Evolutionary conservation across 352 stramenopile species (phyloP), one percentile per base, ranked within the genome.

Genomic region (Saprolegnia parasitica): DNA sequence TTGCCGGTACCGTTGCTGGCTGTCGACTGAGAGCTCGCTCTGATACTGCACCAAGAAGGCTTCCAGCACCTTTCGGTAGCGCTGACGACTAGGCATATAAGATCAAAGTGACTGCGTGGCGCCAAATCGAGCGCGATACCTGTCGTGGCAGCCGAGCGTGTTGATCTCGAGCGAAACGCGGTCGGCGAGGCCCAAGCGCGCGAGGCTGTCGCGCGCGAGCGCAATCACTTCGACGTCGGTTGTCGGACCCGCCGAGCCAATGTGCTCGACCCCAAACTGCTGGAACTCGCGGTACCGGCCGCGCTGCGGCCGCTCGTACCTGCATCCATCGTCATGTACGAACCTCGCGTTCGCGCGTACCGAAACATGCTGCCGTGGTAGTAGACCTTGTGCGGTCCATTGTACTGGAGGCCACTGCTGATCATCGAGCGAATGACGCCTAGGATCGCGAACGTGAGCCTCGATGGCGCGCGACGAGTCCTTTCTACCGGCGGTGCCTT

Each of bases 291-390:
- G 80, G 65, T 94, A 96, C 8, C 88, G 86, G 5, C 88, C 88
- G 18, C 86, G 82, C 64, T 96, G 88, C 39, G 88, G 88, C 57
- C 88, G 86, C 66, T 96, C 88, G 68, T 96, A 96, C 8, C 87
- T 96, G 62, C 20, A 39, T 20, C 26, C 35, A 40, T 26, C 6
- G 35, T 37, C n/a, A 58, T 18, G 23, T 21, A 49, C 23, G 16
- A 42, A 11, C 16, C 15, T 21, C 8, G n/a, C 21, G 23, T 23
- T 57, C 16, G 20, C 18, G 13, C 77, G 37, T 54, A 95, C 87
- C 87, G 82, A 55, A 90, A 96, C 87, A 96, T 96, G 73, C 86
- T 94, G 26, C 87, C 87, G 35, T 79, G 76, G 66, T 96, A 96
- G 24, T 81, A 88, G 15, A 96, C 67, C 46, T 96, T 96, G 24